Conservation (phyloP, 495 filamentous ascomycete species). For the Lasiosphaeris hirsuta region DNA sequence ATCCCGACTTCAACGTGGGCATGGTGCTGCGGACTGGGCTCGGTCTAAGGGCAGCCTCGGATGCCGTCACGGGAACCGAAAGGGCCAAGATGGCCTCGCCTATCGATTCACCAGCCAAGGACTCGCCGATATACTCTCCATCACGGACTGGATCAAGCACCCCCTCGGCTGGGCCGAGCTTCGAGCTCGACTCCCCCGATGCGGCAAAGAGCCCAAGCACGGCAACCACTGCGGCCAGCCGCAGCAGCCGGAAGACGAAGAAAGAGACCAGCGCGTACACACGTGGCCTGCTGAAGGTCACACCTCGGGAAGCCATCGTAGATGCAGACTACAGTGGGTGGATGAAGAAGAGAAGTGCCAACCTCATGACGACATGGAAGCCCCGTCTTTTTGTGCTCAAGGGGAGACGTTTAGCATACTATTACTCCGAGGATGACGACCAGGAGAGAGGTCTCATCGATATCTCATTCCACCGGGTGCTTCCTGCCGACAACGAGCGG, state of each 20-base stretch:
- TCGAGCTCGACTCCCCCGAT: conserved; percentile 73
- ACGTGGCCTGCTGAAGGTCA: conserved; percentile 77
- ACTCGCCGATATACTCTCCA: conserved; percentile 64
- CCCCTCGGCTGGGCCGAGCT: conserved; percentile 74
- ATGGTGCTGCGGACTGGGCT: conserved; percentile 36
- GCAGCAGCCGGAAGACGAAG: conserved; percentile 60
- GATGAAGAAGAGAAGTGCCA: conserved; percentile 99
- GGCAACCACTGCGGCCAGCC: conserved; percentile 39
- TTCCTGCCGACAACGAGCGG: conserved; percentile 89
- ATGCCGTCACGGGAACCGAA: conserved; percentile 65
- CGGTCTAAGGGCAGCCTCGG: conserved; percentile 74
- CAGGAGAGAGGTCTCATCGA: conserved; percentile 96
- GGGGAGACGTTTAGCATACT: conserved; percentile 89
- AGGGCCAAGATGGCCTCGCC: conserved; percentile 52
- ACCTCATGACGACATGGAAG: conserved; percentile 96
- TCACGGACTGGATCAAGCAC: conserved; percentile 80
- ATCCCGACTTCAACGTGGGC: conserved; percentile 50
- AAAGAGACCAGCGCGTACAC: conserved; percentile 93
- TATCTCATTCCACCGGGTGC: conserved; percentile 91
- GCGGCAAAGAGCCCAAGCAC: conserved; percentile 53
- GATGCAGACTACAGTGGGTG: conserved; percentile 93
- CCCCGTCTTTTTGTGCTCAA: conserved; percentile 88
- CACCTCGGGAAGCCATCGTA: conserved; percentile 77
- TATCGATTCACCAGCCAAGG: conserved; percentile 58
- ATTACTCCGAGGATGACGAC: conserved; percentile 87